Base-by-base conservation (phyloP, 306 rosid species). In the Pyrus pyrifolia region DNA sequence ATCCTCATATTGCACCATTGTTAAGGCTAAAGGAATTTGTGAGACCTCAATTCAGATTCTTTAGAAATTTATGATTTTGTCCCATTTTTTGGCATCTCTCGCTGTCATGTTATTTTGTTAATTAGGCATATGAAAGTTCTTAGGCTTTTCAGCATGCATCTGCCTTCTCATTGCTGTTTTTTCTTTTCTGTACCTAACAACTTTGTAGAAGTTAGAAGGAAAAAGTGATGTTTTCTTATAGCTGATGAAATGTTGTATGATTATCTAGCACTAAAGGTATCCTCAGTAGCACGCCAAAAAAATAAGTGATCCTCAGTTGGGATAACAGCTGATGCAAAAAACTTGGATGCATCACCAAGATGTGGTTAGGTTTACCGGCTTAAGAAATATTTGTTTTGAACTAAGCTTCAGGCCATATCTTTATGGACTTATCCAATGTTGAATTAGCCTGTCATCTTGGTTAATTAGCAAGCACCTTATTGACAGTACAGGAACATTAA, bases 1-100 rank as follows among this genome's bases (percentile, higher is more conserved):
- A 95, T 79, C 99, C 99, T 60, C 97, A 92, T 68, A 92, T 92
- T 81, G 93, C 97, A 49, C 97, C 99, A 59, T 83, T 92, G 15
- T 71, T 95, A 86, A 91, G 99, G 79, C 81, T 95, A 79, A 95
- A 95, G 81, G 96, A 85, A 76, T 83, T 92, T 81, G 86, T 91
- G 76, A 86, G 97, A 83, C 79, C 84, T 53, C 10, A 61, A 57
- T 76, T 25, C 60, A 51, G 17, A 14, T 42, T 33, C 57, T 46
- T 67, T 65, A 13, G 8, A 8, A 7, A 3, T 35, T 21, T 68
- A 8, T 23, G 69, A 23, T 68, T 68, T 25, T 57, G 61, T 45
- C 44, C 21, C 45, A 18, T 11, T 25, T 6, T 60, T 40, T 46
- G 11, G 18, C 6, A 1, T 13, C 18, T 45, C 18, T 71, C 38